Evolutionary conservation across 805 yeast genomes (phyloP).

Genomic region (Ogataea paradorogensis): DNA sequence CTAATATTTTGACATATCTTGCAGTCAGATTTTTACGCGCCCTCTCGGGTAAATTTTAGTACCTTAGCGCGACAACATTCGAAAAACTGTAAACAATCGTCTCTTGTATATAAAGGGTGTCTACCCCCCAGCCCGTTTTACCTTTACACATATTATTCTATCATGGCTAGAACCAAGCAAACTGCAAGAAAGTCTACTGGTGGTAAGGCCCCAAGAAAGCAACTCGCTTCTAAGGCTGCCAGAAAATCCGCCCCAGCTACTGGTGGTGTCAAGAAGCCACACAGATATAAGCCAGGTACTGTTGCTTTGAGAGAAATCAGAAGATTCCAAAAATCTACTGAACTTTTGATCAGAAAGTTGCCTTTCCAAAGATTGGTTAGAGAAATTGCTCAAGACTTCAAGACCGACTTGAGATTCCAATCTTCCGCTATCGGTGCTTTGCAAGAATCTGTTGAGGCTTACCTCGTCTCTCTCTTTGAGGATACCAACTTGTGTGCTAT

Average conservation of each 20-base stretch:
- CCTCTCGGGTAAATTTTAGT: slow-evolving; percentile 10
- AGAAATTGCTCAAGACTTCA: slow-evolving; percentile 93
- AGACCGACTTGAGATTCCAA: slow-evolving; percentile 93
- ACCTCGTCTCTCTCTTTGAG: slow-evolving; percentile 92
- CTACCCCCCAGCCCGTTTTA: slow-evolving; percentile 1
- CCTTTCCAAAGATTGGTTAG: slow-evolving; percentile 97
- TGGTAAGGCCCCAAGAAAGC: slow-evolving; percentile 96
- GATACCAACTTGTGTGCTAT: slow-evolving; percentile 98
- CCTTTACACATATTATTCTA: slow-evolving; percentile 16
- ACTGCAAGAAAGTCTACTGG: slow-evolving; percentile 94
- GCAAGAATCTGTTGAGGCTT: slow-evolving; percentile 98
- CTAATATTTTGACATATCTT: slow-evolving; percentile 1
- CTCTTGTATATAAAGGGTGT: slow-evolving; percentile 14
- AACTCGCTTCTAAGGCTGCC: slow-evolving; percentile 87
- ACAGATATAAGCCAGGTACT: slow-evolving; percentile 97
- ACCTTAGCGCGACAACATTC: not conserved
- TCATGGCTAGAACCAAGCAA: slow-evolving; percentile 91
- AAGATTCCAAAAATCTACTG: slow-evolving; percentile 96
- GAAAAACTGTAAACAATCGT: slow-evolving; percentile 9
- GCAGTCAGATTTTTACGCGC: slow-evolving; percentile 12
- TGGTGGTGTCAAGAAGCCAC: slow-evolving; percentile 93
- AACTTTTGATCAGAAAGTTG: slow-evolving; percentile 88
- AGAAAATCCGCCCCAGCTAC: slow-evolving; percentile 90
- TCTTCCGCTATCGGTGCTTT: slow-evolving; percentile 96
- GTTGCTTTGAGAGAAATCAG: slow-evolving; percentile 96